Base-by-base conservation (phyloP, 768 basidiomycete genomes). In the Trametes elegans region DNA sequence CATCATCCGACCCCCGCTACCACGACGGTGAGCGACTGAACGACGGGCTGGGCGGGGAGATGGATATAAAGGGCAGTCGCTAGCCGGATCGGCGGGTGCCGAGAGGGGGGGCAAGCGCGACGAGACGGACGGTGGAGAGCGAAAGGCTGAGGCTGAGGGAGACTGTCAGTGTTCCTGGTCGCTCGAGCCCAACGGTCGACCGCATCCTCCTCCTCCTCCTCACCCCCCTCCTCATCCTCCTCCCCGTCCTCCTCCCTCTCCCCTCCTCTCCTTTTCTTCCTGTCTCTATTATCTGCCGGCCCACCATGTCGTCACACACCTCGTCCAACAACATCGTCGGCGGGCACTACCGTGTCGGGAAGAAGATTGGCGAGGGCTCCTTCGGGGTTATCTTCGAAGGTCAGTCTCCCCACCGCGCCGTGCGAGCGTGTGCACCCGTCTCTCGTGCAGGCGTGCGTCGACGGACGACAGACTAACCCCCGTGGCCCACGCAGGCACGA, bases 291-390 rank as follows among this genome's bases (percentile, higher is more conserved):
- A 36, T n/a, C 50, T 26, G 48, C 47, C 44, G 27, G 35, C 44
- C 35, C 53, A 35, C 43, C 58, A 74, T 70, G 70, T 62, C 70
- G 54, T 21, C 66, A 47, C 66, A 72, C 61, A 80, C 82, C 62
- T 74, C 82, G 3, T 81, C 81, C 38, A 79, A 85, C 57, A 88
- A 89, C 72, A 76, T 96, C 68, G 93, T 97, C 65, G 93, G 96
- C 49, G 85, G 90, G n/a, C 94, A 98, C 76, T 98, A 96, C 76
- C 85, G 92, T 53, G 95, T 98, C 19, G 96, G 96, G 64, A 91
- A 90, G 82, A 98, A 98, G 84, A 98, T 99, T 73, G 97, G 97
- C 60, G 97, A 99, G 72, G 97, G 97, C 59, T 91, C 88, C 7
- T 99, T 99, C 71, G 97, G 97, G 61, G 94, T 98, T 78, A 92